Evolutionary conservation across 2,329 filamentous ascomycete genomes (phyloP).

Genomic region (Zymoseptoria ardabiliae): DNA sequence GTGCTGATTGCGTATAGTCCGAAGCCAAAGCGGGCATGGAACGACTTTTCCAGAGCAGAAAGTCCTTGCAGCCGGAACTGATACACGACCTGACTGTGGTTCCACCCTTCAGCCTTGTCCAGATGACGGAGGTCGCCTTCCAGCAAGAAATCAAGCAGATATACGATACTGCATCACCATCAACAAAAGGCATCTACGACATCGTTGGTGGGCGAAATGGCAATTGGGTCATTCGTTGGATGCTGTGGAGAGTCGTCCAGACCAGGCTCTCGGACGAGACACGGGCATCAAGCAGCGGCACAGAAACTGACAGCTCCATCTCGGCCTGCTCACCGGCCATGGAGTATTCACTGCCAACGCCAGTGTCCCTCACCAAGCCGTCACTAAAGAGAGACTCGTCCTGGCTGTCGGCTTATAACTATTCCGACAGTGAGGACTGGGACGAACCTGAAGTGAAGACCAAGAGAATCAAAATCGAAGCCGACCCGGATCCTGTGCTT

Average conservation of each 20-base stretch:
- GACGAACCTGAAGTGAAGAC: constrained; percentile 1
- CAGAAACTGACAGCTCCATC: constrained; percentile 11
- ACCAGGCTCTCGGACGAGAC: constrained; percentile 2
- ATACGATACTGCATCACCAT: constrained; percentile 9
- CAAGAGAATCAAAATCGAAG: not conserved
- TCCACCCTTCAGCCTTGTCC: constrained; percentile 11
- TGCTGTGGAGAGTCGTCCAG: constrained; percentile 18
- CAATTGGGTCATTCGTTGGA: constrained; percentile 19
- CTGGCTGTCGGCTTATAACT: constrained; percentile 3
- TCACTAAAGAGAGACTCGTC: not conserved
- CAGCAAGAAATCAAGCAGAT: constrained; percentile 13
- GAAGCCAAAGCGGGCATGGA: constrained; percentile 17
- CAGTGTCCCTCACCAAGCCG: not conserved
- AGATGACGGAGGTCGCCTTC: constrained; percentile 16
- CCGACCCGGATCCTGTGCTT: not conserved
- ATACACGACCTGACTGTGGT: constrained; percentile 9
- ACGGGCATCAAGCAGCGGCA: constrained; percentile 8
- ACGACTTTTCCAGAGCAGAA: constrained; percentile 12
- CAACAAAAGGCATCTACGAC: constrained; percentile 16
- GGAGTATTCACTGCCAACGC: constrained; percentile 2
- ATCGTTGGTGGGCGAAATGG: constrained; percentile 9
- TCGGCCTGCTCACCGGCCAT: constrained; percentile 9
- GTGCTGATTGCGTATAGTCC: constrained; percentile 1
- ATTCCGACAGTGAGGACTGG: constrained; percentile 12
- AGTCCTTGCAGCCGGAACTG: constrained; percentile 10